A percentile compares a stretch with the other conserved stretches of the same genome.
phyloP scores from a whole-genome alignment of 345 rosid species.

The Noccaea caerulescens region DNA sequence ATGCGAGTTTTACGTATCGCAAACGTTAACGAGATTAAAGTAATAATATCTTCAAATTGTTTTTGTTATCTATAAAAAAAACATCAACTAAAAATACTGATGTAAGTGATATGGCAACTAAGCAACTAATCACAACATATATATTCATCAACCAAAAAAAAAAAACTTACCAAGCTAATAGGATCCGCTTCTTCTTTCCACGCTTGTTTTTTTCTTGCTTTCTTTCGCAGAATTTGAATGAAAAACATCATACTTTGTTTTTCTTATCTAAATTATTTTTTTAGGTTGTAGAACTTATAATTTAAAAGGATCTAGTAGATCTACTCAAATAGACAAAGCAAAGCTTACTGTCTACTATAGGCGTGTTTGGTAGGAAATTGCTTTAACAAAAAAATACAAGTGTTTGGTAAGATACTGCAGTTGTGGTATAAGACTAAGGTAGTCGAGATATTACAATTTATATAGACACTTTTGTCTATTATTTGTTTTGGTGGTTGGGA shows the following conservation, averaged over 20 bases:
- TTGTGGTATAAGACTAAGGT: conserved; percentile 13
- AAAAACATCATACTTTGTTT: neutral
- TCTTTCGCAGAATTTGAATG: conserved; percentile 16
- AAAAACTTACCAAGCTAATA: conserved; percentile 34
- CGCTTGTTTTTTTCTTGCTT: conserved; percentile 12
- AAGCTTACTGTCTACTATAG: conserved; percentile 3
- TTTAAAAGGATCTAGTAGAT: conserved; percentile 3
- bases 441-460: neutral
- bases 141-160: neutral
- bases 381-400: no score
- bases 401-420: neutral
- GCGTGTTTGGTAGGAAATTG: conserved; percentile 23
- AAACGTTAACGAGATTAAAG: neutral
- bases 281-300: conserved; percentile 23
- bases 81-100: neutral
- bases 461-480: neutral
- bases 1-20: neutral
- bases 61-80: no score
- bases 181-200: conserved; percentile 13
- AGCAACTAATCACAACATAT: neutral
- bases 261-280: neutral
- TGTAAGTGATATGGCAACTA: neutral
- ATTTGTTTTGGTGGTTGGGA: conserved; percentile 42
- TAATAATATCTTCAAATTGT: neutral
- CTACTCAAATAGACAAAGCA: conserved; percentile 33